A percentile compares a stretch with the other conserved stretches of the same genome.
Conservation (phyloP, 2,329 filamentous ascomycete species). For the Aspergillus sp. region DNA sequence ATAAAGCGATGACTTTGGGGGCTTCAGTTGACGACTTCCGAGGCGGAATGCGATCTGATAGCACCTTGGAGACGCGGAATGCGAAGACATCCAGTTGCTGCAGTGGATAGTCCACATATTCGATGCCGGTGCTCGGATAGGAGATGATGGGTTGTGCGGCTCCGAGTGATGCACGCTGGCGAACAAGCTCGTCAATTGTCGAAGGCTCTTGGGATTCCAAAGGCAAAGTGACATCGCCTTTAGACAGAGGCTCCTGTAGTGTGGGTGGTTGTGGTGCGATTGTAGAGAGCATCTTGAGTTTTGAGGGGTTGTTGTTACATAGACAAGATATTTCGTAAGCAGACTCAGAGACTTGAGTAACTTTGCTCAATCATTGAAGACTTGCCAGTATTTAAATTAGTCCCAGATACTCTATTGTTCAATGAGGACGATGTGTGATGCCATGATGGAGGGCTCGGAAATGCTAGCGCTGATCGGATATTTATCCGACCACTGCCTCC, state of each 20-base stretch:
- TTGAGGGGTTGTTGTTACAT: background rate
- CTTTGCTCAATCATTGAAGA: background rate
- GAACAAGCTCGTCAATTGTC: conserved; percentile 45
- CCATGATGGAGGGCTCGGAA: background rate
- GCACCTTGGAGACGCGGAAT: conserved; percentile 33
- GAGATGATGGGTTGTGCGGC: conserved; percentile 44
- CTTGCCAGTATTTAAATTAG: background rate
- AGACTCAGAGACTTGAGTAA: background rate
- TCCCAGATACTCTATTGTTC: background rate
- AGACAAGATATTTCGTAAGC: background rate
- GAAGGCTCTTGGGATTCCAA: conserved; percentile 16
- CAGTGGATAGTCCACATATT: conserved; percentile 52
- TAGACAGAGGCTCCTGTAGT: conserved; percentile 8
- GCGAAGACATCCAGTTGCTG: conserved; percentile 47
- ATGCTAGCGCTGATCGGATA: conserved; percentile 6
- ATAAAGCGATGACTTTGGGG: conserved; percentile 49
- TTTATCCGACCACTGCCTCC: conserved; percentile 20
- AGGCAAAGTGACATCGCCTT: background rate
- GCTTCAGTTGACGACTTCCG: conserved; percentile 30
- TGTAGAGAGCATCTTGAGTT: conserved; percentile 17
- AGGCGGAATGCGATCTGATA: conserved; percentile 25
- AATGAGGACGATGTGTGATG: background rate
- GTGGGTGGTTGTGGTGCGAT: conserved; percentile 11
- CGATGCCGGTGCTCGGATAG: conserved; percentile 48
- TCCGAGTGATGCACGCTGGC: conserved; percentile 38